Evolutionary conservation across 225 moss, liverwort and hornwort species (phyloP), one percentile per base, ranked within the genome.

Genomic region (Physcomitrium patens): DNA sequence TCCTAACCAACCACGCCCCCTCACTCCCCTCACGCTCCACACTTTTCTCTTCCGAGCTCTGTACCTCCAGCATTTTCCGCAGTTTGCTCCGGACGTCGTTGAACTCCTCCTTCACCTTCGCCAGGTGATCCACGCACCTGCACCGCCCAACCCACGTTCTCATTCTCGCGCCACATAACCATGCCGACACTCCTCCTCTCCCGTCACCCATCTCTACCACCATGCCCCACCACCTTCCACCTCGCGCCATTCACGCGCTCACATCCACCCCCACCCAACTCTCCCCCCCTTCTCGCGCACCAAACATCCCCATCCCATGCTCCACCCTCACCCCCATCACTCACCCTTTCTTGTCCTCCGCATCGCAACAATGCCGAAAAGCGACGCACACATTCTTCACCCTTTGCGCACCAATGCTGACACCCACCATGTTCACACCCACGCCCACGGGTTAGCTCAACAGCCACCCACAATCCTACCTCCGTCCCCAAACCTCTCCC

Each of bases 371-470:
- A 43, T 52, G 46, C 10, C 82, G 82, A 19, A 82, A 78, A 18
- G 65, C 55, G 19, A 82, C 31, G 78, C 82, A 82, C 17, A 71
- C 70, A 46, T 78, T 17, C 78, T 67, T 82, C 28, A 82, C 60
- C 53, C 59, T 74, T 78, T 82, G 78, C 42, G 82, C 82, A 67
- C 82, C 82, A 67, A 82, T 78, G 56, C 78, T 82, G 78, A 23
- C 12, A 67, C 51, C 55, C 19, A 15, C 71, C 15, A 64, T 18
- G 44, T 50, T 20, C 24, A 50, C 51, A 52, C 26, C 20, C 63
- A 49, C 27, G 26, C 48, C 56, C 0, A 19, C 20, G 20, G 47
- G 37, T 75, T 56, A 69, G 74, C 55, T 63, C 62, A 24, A 24
- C 24, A 1, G 1, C 24, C 24, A 24, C 24, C 24, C 24, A 24